Percentiles rank a stretch among this genome's conserved stretches.
phyloP scores from a whole-genome alignment of 305 asterid species.

The Plantago lanceolata region DNA sequence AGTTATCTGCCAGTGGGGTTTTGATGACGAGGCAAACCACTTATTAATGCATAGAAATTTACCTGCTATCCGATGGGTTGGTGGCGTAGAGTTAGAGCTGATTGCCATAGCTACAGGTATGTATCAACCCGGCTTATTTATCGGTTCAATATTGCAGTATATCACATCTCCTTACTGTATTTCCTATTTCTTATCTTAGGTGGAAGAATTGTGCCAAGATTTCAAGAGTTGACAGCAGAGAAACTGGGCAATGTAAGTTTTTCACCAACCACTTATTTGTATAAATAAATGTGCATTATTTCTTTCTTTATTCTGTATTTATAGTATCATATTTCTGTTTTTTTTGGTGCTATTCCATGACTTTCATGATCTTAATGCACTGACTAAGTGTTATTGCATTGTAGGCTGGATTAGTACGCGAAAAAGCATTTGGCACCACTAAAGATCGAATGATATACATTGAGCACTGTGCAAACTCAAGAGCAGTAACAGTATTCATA shows the following conservation, averaged over 20 bases:
- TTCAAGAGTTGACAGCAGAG: slow-evolving; percentile 87
- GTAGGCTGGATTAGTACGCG: slow-evolving; percentile 96
- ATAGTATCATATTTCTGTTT: not conserved
- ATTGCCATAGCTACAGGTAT: slow-evolving; percentile 95
- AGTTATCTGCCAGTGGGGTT: slow-evolving; percentile 98
- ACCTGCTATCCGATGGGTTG: slow-evolving; percentile 98
- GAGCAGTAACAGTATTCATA: slow-evolving; percentile 90
- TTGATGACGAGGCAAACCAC: slow-evolving; percentile 97
- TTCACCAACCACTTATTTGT: slow-evolving; percentile 9
- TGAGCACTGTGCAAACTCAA: slow-evolving; percentile 97
- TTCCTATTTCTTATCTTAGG: slow-evolving; percentile 36
- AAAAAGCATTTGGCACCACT: slow-evolving; percentile 90
- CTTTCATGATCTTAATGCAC: slow-evolving; percentile 4
- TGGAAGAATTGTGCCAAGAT: slow-evolving; percentile 97
- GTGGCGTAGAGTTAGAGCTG: slow-evolving; percentile 92
- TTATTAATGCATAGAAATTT: slow-evolving; percentile 77
- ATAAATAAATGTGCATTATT: not conserved
- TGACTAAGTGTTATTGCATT: slow-evolving; percentile 18
- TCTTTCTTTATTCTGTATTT: not conserved
- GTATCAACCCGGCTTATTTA: slow-evolving; percentile 19
- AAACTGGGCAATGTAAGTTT: slow-evolving; percentile 67
- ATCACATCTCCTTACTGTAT: too few species aligned
- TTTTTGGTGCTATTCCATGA: not conserved
- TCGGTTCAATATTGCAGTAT: too few species aligned
- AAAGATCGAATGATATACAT: slow-evolving; percentile 94